phyloP scores from a whole-genome alignment of 371 early-diverging fungal species.

The Mortierella sp. region DNA sequence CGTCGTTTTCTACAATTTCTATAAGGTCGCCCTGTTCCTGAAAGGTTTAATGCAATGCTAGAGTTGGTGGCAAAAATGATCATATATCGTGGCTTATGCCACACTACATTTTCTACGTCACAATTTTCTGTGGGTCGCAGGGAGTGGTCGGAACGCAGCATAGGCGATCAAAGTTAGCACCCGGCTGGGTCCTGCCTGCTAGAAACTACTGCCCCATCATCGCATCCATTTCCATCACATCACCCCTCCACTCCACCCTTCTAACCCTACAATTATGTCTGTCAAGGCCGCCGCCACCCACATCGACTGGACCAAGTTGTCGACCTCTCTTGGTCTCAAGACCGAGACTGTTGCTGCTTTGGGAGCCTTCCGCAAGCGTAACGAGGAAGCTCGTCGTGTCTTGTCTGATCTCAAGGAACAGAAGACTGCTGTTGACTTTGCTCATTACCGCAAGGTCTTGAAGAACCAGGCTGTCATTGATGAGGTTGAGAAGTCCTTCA shows the following conservation, averaged over 20 bases:
- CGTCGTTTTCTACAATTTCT: background rate
- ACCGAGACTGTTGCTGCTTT: constrained; percentile 92
- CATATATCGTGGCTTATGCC: background rate
- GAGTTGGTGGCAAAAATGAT: constrained; percentile 12
- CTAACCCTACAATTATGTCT: constrained; percentile 58
- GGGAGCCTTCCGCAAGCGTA: constrained; percentile 95
- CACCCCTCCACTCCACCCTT: constrained; percentile 13
- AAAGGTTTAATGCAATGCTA: background rate
- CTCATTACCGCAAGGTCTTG: constrained; percentile 85
- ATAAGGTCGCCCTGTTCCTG: background rate
- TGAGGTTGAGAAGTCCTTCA: constrained; percentile 90
- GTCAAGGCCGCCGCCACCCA: constrained; percentile 73
- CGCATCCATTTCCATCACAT: background rate
- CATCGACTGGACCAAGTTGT: constrained; percentile 93
- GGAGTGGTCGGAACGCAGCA: background rate
- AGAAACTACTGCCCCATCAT: background rate
- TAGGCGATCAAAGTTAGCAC: background rate
- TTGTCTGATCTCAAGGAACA: constrained; percentile 88
- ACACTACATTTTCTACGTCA: background rate
- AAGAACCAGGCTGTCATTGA: constrained; percentile 93
- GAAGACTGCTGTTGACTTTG: constrained; percentile 88
- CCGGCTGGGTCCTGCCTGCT: constrained; percentile 4
- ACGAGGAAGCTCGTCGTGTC: constrained; percentile 90
- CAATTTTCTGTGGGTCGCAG: background rate
- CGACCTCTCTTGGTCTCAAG: constrained; percentile 83